Evolutionary conservation across 345 rosid species (phyloP).

Genomic region (Gossypium arboreum): DNA sequence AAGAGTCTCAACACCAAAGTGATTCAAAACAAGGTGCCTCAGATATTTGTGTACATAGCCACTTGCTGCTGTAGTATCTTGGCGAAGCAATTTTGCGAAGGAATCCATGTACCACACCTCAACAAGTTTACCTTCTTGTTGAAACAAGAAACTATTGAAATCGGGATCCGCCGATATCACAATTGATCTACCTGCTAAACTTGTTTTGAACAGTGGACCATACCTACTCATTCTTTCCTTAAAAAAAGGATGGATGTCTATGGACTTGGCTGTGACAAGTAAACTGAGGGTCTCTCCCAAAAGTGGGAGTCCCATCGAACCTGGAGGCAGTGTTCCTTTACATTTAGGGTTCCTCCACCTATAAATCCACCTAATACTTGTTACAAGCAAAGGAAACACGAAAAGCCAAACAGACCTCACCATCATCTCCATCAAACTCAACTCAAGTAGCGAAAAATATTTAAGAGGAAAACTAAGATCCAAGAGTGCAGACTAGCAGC

Average conservation of each 20-base stretch:
- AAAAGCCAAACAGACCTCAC: not conserved
- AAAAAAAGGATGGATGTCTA: conserved; percentile 17
- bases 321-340: conserved; percentile 21
- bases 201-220: conserved; percentile 12
- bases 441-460: not conserved
- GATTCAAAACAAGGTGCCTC: not conserved
- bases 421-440: not conserved
- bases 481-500: not conserved
- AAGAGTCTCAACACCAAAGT: conserved; percentile 8
- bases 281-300: conserved; percentile 20
- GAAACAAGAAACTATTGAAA: conserved; percentile 1
- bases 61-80: not conserved
- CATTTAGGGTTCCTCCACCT: conserved; percentile 22
- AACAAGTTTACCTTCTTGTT: conserved; percentile 8
- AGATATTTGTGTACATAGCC: conserved; percentile 14
- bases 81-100: conserved; percentile 1
- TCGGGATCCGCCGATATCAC: conserved; percentile 1
- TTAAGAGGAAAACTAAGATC: not conserved
- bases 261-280: not conserved
- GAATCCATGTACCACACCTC: conserved; percentile 8
- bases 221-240: conserved; percentile 12
- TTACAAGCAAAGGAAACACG: not conserved
- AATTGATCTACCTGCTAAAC: not conserved
- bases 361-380: conserved; percentile 8
- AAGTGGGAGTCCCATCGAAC: conserved; percentile 25